Base-by-base conservation (phyloP, 108 stramenopile species). In the Nitzschia palea region DNA sequence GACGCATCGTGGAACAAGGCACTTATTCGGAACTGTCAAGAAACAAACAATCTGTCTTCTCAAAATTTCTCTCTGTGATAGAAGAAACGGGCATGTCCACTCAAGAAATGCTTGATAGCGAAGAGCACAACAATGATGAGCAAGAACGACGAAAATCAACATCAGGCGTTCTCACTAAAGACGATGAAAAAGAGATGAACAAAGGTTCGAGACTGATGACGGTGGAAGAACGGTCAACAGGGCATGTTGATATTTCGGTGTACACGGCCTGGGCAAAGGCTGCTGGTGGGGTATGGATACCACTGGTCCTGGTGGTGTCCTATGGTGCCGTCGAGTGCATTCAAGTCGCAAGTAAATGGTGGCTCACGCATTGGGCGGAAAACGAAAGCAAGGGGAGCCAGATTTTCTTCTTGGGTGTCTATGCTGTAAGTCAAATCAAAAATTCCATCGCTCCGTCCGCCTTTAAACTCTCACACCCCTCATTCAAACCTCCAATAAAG, bases 1-100 rank as follows among this genome's bases (percentile, higher is more conserved):
- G 97, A 15, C 69, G 71, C 27, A 77, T 98, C 25, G 81, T 74
- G 8, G 94, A 98, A 73, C 68, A 77, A 54, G 97, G 96, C 5
- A 86, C 89, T 3, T 95, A 78, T 47, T 12, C 43, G 4, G 87
- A 88, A 44, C 80, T 98, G 8, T 62, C 81, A 12, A 71, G 53
- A 33, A 70, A 79, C 25, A 65, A 54, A 29, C 61, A 70, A 25
- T 84, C 84, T n/a, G 25, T 74, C 25, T 93, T 93, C 44, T 62
- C 83, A 0, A 50, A 69, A 35, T 88, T 77, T 45, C 55, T 93
- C 48, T 65, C 77, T 35, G 82, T 82, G 23, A 60, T 92, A 30
- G 61, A 81, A 12, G 87, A 86, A 37, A 85, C 83, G 12, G 67
- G 71, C 17, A 54, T 80, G 17, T 67, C 63, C 0, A 73, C 54